phyloP scores from a whole-genome alignment of 2,329 filamentous ascomycete species.

The Hymenoscyphus infarciens region DNA sequence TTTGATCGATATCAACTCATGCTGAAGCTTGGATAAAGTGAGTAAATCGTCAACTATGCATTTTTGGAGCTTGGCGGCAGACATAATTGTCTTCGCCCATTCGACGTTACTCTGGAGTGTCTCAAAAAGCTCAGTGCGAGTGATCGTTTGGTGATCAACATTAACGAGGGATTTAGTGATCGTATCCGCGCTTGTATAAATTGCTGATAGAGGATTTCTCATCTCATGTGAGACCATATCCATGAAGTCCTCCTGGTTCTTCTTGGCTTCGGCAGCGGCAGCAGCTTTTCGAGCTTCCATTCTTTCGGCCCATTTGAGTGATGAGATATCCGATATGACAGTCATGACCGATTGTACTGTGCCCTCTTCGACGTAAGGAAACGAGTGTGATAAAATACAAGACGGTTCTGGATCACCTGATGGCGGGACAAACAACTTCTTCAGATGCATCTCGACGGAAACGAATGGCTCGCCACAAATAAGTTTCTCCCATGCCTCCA shows the following conservation, averaged over 20 bases:
- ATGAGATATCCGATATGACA: constrained; percentile 31
- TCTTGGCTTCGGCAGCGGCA: constrained; percentile 56
- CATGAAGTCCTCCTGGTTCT: constrained; percentile 78
- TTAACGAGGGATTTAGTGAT: constrained; percentile 53
- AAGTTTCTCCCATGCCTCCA: constrained; percentile 23
- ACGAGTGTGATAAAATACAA: constrained; percentile 23
- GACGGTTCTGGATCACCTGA: constrained; percentile 29
- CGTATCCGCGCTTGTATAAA: constrained; percentile 70
- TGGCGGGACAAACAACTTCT: constrained; percentile 29
- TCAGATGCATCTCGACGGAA: constrained; percentile 27
- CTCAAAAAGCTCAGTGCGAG: constrained; percentile 44
- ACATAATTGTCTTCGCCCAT: constrained; percentile 71
- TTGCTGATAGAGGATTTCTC: constrained; percentile 70
- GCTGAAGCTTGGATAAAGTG: constrained; percentile 72
- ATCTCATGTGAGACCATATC: constrained; percentile 72
- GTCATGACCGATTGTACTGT: constrained; percentile 29
- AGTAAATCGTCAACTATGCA: constrained; percentile 73
- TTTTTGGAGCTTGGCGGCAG: constrained; percentile 78
- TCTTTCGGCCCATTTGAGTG: constrained; percentile 30
- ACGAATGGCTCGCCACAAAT: constrained; percentile 23
- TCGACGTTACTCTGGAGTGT: constrained; percentile 54
- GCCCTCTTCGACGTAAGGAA: constrained; percentile 26
- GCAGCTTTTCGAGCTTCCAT: constrained; percentile 42
- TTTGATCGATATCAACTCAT: constrained; percentile 68
- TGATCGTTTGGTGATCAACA: constrained; percentile 31